Base-by-base conservation (phyloP, 1,284 basidiomycete genomes). In the Pseudozyma thailandica region DNA sequence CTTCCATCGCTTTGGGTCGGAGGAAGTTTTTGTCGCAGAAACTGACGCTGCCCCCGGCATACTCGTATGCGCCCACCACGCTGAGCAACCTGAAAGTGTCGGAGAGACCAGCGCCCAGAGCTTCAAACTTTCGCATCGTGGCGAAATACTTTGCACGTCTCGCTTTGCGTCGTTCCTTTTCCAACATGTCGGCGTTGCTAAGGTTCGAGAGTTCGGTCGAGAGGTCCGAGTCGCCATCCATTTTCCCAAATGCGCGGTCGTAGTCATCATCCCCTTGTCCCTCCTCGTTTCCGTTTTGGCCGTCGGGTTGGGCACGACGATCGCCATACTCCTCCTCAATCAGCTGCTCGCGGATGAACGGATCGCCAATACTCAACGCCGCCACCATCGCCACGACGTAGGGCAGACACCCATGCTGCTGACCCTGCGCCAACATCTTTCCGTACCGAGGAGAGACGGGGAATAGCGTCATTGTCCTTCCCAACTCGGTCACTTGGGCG, bases 1-100 rank as follows among this genome's bases (percentile, higher is more conserved):
- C 96, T 84, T 97, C 92, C 94, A 99, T 98, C 0, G 94, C 92
- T 87, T 98, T 98, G 1, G 87, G 87, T 56, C 94, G 86, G n/a
- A 98, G 89, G 78, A 96, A 98, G 83, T 98, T 92, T 47, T 91
- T 88, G 8, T 85, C 84, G 84, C 96, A 98, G 83, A 98, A 99
- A 21, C 87, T 83, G 6, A 53, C 37, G 0, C 89, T 89, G 20
- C 90, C 90, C 3, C 91, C 90, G 2, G 91, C 90, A 83, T 91
- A 95, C 81, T 97, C 94, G 84, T 95, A 98, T 10, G 96, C 96
- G 0, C 96, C 96, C 6, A 97, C 90, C 12, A 94, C 93, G 8
- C 93, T 93, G 13, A 99, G 86, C 47, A 91, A 85, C 72, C 91
- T 90, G 84, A 98, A 92, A 41, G 93, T 84, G 81, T 99, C 96